A percentile compares a stretch with the other conserved stretches of the same genome.
Evolutionary conservation across 805 yeast species (phyloP).

Genomic region (Barnettozyma pratensis): DNA sequence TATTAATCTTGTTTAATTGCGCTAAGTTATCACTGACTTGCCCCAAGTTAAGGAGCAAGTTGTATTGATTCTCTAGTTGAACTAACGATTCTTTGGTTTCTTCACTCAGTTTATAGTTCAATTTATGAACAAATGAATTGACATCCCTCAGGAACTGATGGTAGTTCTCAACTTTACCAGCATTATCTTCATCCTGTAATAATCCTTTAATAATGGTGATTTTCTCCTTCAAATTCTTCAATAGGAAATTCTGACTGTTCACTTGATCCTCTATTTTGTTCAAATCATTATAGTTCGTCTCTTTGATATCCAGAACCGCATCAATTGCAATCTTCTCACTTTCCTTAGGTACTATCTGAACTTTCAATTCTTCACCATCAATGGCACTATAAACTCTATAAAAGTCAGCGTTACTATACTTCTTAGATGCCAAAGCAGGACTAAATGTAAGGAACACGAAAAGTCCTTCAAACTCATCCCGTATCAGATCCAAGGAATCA

Average conservation of each 20-base stretch:
- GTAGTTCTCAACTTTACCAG: not conserved
- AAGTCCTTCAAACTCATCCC: not conserved
- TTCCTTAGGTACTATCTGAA: conserved; percentile 9
- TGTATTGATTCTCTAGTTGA: conserved; percentile 21
- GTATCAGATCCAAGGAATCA: not conserved
- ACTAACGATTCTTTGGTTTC: conserved; percentile 12
- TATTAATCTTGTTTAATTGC: not conserved
- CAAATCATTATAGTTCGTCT: conserved; percentile 5
- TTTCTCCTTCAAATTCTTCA: conserved; percentile 6
- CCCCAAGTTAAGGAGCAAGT: conserved; percentile 15
- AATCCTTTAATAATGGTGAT: not conserved
- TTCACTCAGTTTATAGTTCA: conserved; percentile 17
- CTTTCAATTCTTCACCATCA: conserved; percentile 4
- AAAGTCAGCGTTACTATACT: conserved; percentile 8
- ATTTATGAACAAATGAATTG: conserved; percentile 18
- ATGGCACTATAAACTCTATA: conserved; percentile 3
- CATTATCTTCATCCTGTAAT: not conserved
- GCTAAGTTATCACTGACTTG: conserved; percentile 13
- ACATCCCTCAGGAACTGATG: conserved; percentile 13
- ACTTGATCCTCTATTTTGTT: conserved; percentile 9
- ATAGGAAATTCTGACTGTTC: conserved; percentile 5
- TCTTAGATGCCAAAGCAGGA: conserved; percentile 4
- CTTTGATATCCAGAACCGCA: conserved; percentile 9
- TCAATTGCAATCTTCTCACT: conserved; percentile 13
- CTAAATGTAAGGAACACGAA: conserved; percentile 2